Evolutionary conservation across 140 eudicot species (phyloP).

Genomic region (Flaveria floridana): DNA sequence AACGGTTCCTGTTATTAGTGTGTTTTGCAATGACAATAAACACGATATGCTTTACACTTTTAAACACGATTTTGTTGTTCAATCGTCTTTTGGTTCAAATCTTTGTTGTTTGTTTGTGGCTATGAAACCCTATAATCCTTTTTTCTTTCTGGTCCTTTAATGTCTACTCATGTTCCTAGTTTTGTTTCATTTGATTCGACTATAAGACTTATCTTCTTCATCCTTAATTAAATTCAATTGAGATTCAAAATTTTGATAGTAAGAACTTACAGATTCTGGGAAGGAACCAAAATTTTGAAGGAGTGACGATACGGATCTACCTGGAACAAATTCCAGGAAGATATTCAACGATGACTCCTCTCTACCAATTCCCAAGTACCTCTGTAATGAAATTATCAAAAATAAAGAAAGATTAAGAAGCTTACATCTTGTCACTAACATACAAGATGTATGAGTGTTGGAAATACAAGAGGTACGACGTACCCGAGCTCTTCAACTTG

Average conservation of each 20-base stretch:
- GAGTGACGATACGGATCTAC: slow-evolving; percentile 93
- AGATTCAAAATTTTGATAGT: not conserved
- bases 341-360: slow-evolving; percentile 82
- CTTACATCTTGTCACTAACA: not conserved
- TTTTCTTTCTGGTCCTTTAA: no score
- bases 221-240: not conserved
- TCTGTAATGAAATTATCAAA: slow-evolving; percentile 44
- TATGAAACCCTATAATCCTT: no score
- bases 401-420: not conserved
- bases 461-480: slow-evolving; percentile 93
- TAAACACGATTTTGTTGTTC: no score
- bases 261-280: slow-evolving; percentile 85
- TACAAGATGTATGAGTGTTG: slow-evolving; percentile 15
- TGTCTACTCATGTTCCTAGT: no score
- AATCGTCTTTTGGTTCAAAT: no score
- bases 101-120: no score
- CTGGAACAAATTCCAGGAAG: slow-evolving; percentile 93
- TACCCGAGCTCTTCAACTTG: slow-evolving; percentile 94
- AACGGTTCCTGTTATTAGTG: no score
- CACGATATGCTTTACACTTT: no score
- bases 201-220: no score
- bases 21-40: no score
- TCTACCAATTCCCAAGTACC: slow-evolving; percentile 90
- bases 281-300: slow-evolving; percentile 94
- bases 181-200: no score